phyloP scores from a whole-genome alignment of 495 filamentous ascomycete genomes.

The Penicillium bialowiezense region DNA sequence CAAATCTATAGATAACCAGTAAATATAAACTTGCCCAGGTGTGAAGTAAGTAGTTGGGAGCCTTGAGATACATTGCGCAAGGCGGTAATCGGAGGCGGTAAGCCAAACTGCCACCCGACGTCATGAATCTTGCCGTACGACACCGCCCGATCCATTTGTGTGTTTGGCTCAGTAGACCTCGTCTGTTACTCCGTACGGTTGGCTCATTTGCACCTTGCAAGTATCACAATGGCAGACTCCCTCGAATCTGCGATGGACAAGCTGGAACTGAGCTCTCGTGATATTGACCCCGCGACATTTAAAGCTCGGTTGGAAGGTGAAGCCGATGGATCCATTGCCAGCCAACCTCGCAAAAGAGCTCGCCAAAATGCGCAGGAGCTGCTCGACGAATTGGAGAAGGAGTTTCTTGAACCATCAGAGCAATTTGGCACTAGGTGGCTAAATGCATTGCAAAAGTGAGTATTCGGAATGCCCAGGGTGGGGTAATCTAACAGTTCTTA shows the following conservation, averaged over 20 bases:
- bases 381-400: conserved; percentile 66
- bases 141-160: not conserved
- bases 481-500: conserved; percentile 15
- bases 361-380: conserved; percentile 51
- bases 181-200: too few species aligned
- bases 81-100: too few species aligned
- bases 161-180: too few species aligned
- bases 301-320: conserved; percentile 35
- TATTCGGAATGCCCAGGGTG: not conserved
- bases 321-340: conserved; percentile 28
- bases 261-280: conserved; percentile 25
- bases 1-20: too few species aligned
- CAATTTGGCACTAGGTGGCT: conserved; percentile 80
- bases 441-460: conserved; percentile 76
- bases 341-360: conserved; percentile 54
- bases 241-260: conserved; percentile 30
- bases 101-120: not conserved
- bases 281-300: conserved; percentile 23
- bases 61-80: too few species aligned
- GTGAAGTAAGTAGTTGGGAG: too few species aligned
- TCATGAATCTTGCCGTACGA: not conserved
- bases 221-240: conserved; percentile 20
- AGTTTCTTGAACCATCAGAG: conserved; percentile 75
- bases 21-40: too few species aligned
- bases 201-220: not conserved